These are phyloP conservation scores for Russula dissimulans DNA, from an alignment of 768 basidiomycete species.

Conservation along the genomic window DNA sequence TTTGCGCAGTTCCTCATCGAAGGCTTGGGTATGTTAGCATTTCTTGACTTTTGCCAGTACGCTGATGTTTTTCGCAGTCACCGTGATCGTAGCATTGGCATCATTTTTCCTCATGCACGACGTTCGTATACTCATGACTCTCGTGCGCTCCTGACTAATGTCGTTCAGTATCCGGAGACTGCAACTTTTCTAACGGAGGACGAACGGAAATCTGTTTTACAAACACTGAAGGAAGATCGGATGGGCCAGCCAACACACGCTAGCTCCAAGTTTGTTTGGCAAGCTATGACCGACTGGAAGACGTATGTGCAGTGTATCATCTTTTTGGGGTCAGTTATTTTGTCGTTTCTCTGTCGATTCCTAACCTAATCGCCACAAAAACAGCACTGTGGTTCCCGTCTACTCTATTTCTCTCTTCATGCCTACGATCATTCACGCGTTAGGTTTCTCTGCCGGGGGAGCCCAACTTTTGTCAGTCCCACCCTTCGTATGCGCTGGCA, in stretches of 20 bases:
- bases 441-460: slow-evolving; percentile 40
- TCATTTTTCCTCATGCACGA: slow-evolving; percentile 37
- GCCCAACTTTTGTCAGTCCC: slow-evolving; percentile 34
- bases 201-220: slow-evolving; percentile 28
- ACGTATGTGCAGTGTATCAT: slow-evolving; percentile 30
- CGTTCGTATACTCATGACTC: slow-evolving; percentile 19
- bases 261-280: slow-evolving; percentile 28
- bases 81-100: slow-evolving; percentile 30
- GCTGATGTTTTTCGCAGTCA: neutral
- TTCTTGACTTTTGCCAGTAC: neutral
- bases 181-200: slow-evolving; percentile 33
- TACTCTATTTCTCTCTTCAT: slow-evolving; percentile 35
- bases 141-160: neutral
- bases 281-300: slow-evolving; percentile 26
- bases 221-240: slow-evolving; percentile 24
- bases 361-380: neutral
- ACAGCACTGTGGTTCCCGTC: slow-evolving; percentile 36
- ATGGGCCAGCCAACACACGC: slow-evolving; percentile 28
- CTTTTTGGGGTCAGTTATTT: slow-evolving; percentile 25
- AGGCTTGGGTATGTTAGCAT: slow-evolving; percentile 27
- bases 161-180: slow-evolving; percentile 32
- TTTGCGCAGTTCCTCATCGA: slow-evolving; percentile 36
- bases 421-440: slow-evolving; percentile 27
- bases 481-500: slow-evolving; percentile 27
- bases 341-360: neutral